Evolutionary conservation across 2,329 filamentous ascomycete genomes (phyloP), one percentile per base, ranked within the genome.

Genomic region (Aspergillus ibericus): DNA sequence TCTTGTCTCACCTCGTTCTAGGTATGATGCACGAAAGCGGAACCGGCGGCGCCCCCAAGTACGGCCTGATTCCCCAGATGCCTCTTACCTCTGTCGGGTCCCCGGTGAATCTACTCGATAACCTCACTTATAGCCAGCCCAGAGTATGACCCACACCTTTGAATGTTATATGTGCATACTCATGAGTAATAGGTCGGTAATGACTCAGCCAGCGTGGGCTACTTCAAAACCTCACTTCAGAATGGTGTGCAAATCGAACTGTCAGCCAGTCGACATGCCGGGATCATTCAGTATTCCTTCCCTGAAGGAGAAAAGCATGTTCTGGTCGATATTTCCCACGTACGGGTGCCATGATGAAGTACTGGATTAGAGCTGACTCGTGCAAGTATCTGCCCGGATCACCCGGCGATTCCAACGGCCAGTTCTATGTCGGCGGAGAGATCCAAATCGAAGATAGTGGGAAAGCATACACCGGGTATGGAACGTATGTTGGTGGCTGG

Each of bases 211-310:
- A 78, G 77, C 44, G 87, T 88, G 1, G 88, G 88, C 0, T 86
- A 87, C 62, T 90, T 88, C 68, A 81, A 81, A 49, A 81, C 89
- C 48, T 83, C 79, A 0, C 72, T 90, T 47, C 76, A 82, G 58
- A 82, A 78, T 44, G 82, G 83, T 1, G 79, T 89, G 52, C 75
- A 79, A n/a, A 82, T 82, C 2, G 86, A 89, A 63, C 86, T 88
- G 79, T 89, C 88, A 0, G 81, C 83, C 0, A 81, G 86, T 0
- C 81, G 86, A n/a, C 86, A 85, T 65, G 79, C 85, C 1, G 84
- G 86, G 0, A 73, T 90, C 4, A 88, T 89, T 68, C 80, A 82
- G 25, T 88, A 89, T 66, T 84, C 79, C 0, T 90, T 90, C 59
- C 83, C 85, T 0, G 38, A 69, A 66, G 29, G 73, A 67, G 64